Evolutionary conservation across 2,329 filamentous ascomycete genomes (phyloP).

Genomic region (Fusarium pininemorale): DNA sequence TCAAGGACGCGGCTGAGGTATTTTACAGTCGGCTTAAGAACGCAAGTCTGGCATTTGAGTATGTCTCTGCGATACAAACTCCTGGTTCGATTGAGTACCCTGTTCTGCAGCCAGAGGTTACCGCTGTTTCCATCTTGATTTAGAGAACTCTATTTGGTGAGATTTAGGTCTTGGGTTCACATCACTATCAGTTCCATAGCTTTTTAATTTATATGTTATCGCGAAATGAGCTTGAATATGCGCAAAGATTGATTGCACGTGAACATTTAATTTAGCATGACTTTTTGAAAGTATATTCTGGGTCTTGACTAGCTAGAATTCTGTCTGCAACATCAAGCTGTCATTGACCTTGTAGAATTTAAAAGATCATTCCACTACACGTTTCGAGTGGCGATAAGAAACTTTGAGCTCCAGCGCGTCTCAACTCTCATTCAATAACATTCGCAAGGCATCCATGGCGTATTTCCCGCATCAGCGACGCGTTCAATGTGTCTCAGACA

Average conservation of each 20-base stretch:
- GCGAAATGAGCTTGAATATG: rapidly evolving
- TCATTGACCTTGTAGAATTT: neutral
- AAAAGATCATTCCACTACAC: rapidly evolving
- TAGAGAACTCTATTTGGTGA: rapidly evolving
- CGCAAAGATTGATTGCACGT: rapidly evolving
- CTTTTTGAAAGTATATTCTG: too few relatives aligned
- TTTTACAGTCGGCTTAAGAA: slow-evolving; percentile 11
- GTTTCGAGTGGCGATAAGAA: neutral
- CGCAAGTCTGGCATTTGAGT: neutral
- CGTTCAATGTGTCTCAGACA: too few relatives aligned
- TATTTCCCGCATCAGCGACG: rapidly evolving
- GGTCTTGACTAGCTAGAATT: rapidly evolving
- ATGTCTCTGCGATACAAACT: slow-evolving; percentile 1
- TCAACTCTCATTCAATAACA: neutral
- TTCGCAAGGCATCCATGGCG: neutral
- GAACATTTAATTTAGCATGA: neutral
- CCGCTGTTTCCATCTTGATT: slow-evolving; percentile 23
- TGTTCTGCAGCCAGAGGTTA: slow-evolving; percentile 17
- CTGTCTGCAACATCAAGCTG: neutral
- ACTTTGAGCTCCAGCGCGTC: neutral
- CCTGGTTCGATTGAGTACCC: slow-evolving; percentile 15
- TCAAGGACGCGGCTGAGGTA: neutral
- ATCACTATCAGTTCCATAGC: neutral
- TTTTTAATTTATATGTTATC: neutral
- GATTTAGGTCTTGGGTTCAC: rapidly evolving